Base-by-base conservation (phyloP, 129 eudicot species). In the Ambrosia trifida region DNA sequence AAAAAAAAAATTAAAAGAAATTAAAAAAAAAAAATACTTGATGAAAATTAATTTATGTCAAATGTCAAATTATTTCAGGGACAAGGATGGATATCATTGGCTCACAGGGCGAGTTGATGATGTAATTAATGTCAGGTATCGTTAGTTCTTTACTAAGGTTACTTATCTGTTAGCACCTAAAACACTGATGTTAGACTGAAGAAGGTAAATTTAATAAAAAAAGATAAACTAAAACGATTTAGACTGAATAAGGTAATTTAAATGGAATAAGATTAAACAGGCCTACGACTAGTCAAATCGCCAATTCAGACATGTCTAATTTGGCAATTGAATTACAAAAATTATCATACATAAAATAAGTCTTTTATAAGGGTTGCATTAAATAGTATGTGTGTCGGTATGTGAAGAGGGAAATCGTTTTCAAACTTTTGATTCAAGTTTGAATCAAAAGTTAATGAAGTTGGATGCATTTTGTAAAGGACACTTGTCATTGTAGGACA, bases 81-180 rank as follows among this genome's bases (percentile, higher is more conserved):
- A 91, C 79, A 91, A 91, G 61, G 93, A 88, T 86, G 97, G 97
- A 18, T 91, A 91, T 73, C 83, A 91, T 76, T 91, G 97, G 97
- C 93, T 91, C 65, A 91, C 96, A 14, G 97, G 97, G 20, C 86
- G 97, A 86, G 97, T 91, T 72, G 97, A 91, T 75, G 97, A 91
- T 65, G 97, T 91, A 19, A 91, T 91, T 63, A 91, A 91, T 58
- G 97, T 91, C 83, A 91, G 97, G 97, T 91, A 85, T 40, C 44
- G 5, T 40, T 3, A 24, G 28, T 24, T 18, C 38, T 63, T 4
- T 45, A 61, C 19, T 12, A 62, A 59, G 19, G n/a, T 59, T 59
- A n/a, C 28, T 60, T 72, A 52, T 14, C n/a, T 33, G 12, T 50
- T 32, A 18, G 47, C 62, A 53, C 51, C 28, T 31, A 31, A 69